Evolutionary conservation across 768 basidiomycete species (phyloP), one percentile per base, ranked within the genome.

Genomic region (Leucocoprinus birnbaumii): DNA sequence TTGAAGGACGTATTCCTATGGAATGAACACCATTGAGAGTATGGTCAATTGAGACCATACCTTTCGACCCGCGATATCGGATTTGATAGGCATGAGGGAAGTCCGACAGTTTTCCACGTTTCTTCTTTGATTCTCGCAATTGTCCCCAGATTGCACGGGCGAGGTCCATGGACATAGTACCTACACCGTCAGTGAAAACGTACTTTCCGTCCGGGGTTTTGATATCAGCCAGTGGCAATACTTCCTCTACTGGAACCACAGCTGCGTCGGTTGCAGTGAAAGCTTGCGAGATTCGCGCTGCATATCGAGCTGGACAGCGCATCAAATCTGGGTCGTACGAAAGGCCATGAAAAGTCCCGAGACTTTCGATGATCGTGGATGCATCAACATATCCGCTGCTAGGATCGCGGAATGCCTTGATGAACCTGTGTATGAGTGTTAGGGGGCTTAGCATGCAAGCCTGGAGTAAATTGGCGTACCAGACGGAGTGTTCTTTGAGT

Each of bases 181-280:
- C 89, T 19, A 86, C 82, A 5, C 87, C 88, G 62, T 90, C 88
- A 0, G 87, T 88, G 65, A 87, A 88, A 44, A 71, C 68, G 56
- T 77, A 82, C 19, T 71, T 73, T 16, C 59, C 61, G 37, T 64
- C 58, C 41, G 54, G 19, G 0, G 67, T 61, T n/a, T 60, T 57
- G 48, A 77, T 76, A 53, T 83, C 79, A 0, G 56, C 47, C 0
- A 68, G 45, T 1, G 58, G n/a, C 34, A 75, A 61, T 24, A 86
- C 77, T 64, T 87, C 83, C n/a, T 74, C 69, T 0, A 76, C 62
- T 18, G 69, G 59, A 13, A 80, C 66, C 2, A 83, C 80, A 0
- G 81, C 73, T 19, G 74, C 69, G 58, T 89, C 86, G 0, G 88
- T 91, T 1, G 87, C 80, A 1, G 87, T 89, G 65, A 90, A 91